These are phyloP conservation scores for Aspergillus flavus DNA, from an alignment of 2,329 filamentous ascomycete species.

Conservation along the genomic window DNA sequence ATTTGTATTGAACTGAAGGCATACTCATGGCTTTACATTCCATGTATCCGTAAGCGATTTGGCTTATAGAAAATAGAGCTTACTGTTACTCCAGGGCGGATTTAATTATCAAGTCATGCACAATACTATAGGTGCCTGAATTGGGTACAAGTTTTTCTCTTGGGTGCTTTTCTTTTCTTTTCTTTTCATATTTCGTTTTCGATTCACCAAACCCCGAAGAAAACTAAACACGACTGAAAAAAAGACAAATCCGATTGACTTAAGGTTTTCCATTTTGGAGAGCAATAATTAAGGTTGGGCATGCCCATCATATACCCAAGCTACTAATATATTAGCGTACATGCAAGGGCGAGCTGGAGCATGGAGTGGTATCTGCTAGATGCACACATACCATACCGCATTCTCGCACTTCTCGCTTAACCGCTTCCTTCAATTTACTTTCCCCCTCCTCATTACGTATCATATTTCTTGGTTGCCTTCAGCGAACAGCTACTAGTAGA, in stretches of 20 bases:
- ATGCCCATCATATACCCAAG: background rate
- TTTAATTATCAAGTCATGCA: background rate
- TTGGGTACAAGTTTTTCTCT: background rate
- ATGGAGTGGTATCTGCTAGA: background rate
- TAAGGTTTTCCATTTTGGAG: too few relatives aligned
- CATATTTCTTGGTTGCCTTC: too few relatives aligned
- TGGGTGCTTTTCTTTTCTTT: too few relatives aligned
- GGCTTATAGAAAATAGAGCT: background rate
- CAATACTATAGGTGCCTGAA: background rate
- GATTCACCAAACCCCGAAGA: background rate
- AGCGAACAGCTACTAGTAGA: background rate
- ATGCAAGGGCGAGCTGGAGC: conserved; percentile 1
- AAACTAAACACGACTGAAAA: too few relatives aligned
- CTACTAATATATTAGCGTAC: background rate
- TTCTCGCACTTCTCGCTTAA: background rate
- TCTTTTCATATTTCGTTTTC: background rate
- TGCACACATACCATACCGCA: background rate
- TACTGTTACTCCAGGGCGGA: background rate
- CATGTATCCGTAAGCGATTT: too few relatives aligned
- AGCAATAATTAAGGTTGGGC: background rate
- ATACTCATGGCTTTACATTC: too few relatives aligned
- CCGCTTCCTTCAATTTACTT: too few relatives aligned
- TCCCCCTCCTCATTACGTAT: background rate
- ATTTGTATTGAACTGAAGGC: background rate
- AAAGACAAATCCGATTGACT: too few relatives aligned